Evolutionary conservation across 1,284 basidiomycete species (phyloP), one percentile per base, ranked within the genome.

Genomic region (Ganoderma sinense): DNA sequence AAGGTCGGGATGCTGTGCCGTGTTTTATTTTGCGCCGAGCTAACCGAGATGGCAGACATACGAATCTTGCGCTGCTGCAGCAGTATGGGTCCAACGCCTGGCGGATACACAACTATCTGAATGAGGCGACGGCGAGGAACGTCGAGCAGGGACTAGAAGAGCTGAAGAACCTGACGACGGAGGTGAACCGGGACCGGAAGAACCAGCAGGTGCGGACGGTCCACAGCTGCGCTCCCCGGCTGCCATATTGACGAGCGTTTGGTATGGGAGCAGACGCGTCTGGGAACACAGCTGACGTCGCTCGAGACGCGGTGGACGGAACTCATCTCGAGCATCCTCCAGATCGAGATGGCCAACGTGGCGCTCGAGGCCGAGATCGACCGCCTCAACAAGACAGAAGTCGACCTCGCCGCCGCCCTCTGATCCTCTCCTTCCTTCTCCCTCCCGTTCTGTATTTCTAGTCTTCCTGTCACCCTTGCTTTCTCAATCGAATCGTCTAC

Each of bases 261-360:
- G 68, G 60, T 10, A 26, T 26, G 48, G 26, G 26, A 56, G n/a
- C 73, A 97, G 92, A 91, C 90, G 40, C 86, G 85, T n/a, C 82
- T 91, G 23, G 96, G 96, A 56, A 86, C 88, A 65, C 92, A 94
- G 75, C 82, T 97, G 70, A 92, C 89, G n/a, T 83, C 88, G 13
- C 83, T 97, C 64, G 95, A 97, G 80, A 93, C 89, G 64, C 87
- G 90, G 66, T 97, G 96, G 96, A 96, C 93, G 13, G 94, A 96
- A 79, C 85, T 97, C 53, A 92, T 97, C 69, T 95, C 94, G 53
- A 93, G 88, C 75, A 91, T 95, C 40, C 81, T 97, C 73, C 95
- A 97, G 80, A 92, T 97, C 74, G 95, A 97, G 84, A 91, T 97
- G 84, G 96, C 95, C n/a, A 97, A 96, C 78, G 86, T 93, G 43